Percentiles rank a stretch among this genome's conserved stretches.
Evolutionary conservation across 2,329 filamentous ascomycete species (phyloP).

Genomic region (Fusarium nelsonii): DNA sequence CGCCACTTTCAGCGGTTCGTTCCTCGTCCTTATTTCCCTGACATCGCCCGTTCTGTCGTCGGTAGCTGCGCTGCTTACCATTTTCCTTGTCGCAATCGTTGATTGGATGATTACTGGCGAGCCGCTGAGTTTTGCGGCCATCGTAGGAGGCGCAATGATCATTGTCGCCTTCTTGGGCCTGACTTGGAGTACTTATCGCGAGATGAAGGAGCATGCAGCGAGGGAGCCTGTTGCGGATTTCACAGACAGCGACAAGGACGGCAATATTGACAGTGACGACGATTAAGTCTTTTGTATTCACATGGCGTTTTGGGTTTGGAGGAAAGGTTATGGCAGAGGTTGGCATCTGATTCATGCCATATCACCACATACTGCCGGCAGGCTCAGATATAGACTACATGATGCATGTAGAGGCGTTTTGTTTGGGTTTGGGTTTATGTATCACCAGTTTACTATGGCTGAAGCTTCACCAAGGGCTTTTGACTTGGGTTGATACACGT

Average conservation of each 20-base stretch:
- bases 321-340: slow-evolving; percentile 1
- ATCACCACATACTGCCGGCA: background rate
- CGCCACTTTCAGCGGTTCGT: slow-evolving; percentile 91
- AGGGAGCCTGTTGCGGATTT: slow-evolving; percentile 65
- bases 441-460: slow-evolving; percentile 3
- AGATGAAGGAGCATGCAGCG: slow-evolving; percentile 87
- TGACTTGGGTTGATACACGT: slow-evolving; percentile 3
- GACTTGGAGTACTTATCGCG: slow-evolving; percentile 90
- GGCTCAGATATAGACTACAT: slow-evolving; percentile 7
- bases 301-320: slow-evolving; percentile 8
- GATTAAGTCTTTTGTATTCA: slow-evolving; percentile 28
- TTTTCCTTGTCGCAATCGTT: slow-evolving; percentile 93
- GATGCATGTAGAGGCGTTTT: slow-evolving; percentile 36
- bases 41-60: slow-evolving; percentile 93
- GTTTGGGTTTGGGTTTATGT: slow-evolving; percentile 26
- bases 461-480: background rate
- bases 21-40: slow-evolving; percentile 91
- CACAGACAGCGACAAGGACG: slow-evolving; percentile 63
- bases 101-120: slow-evolving; percentile 89
- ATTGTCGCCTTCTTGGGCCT: slow-evolving; percentile 88
- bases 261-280: slow-evolving; percentile 54
- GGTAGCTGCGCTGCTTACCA: slow-evolving; percentile 92
- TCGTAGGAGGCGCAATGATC: slow-evolving; percentile 87
- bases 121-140: slow-evolving; percentile 78
- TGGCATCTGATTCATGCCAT: background rate